Conservation (phyloP, 331 rosid species). For the Arachis monticola region DNA sequence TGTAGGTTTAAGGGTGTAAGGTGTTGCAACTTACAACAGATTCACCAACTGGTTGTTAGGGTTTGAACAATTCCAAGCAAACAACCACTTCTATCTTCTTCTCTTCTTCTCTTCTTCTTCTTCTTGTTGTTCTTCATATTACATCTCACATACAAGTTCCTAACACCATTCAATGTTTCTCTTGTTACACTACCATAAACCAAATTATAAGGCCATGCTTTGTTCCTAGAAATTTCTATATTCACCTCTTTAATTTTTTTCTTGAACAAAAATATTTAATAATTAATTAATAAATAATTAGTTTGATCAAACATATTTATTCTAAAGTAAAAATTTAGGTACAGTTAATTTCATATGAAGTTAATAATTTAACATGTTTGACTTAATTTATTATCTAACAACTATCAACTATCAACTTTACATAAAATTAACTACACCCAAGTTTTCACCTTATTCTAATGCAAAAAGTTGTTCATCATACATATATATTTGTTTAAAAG, state of each 20-base stretch:
- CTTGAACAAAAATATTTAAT: no score
- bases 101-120: slow-evolving; percentile 20
- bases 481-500: no score
- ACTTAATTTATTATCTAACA: no score
- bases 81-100: slow-evolving; percentile 44
- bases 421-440: no score
- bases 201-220: neutral
- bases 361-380: no score
- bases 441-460: no score
- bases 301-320: neutral
- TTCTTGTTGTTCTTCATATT: neutral
- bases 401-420: no score
- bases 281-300: no score
- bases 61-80: slow-evolving; percentile 73
- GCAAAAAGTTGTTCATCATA: no score
- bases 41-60: slow-evolving; percentile 85
- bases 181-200: neutral
- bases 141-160: no score
- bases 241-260: neutral
- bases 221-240: neutral
- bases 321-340: no score
- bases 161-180: neutral
- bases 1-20: slow-evolving; percentile 40
- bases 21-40: slow-evolving; percentile 50
- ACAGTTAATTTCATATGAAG: no score